Base-by-base conservation (phyloP, 2,329 filamentous ascomycete genomes). In the Paecilomyces formosus region DNA sequence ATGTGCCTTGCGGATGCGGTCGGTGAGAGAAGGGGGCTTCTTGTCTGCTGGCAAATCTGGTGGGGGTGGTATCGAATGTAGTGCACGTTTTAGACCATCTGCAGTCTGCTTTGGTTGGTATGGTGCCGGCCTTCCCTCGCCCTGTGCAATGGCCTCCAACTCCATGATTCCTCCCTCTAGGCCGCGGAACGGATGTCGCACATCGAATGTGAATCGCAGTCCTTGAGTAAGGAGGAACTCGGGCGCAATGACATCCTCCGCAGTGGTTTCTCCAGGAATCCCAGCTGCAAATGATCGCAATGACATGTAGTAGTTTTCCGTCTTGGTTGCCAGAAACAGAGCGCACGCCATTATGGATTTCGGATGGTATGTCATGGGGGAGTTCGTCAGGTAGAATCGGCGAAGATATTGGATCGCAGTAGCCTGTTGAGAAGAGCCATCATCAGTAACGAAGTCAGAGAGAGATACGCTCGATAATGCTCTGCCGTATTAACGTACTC, bases 351-450 rank as follows among this genome's bases (percentile, higher is more conserved):
- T 86, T 64, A 97, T 89, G 62, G 91, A 87, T 62, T 90, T 89
- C 0, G 92, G 93, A 62, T 93, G 90, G 72, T 99, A 97, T 30
- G 92, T 96, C 90, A 97, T 96, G 68, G 92, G 85, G 49, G 90
- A 95, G 76, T 97, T 96, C 69, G 89, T 93, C 39, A 96, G 83
- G 78, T 97, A 99, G 81, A 99, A 97, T 59, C 94, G 89, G 58
- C 90, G 89, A 60, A 99, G 83, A 72, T 95, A 97, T 69, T 95
- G 86, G 61, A 93, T 89, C 3, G 91, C 90, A 6, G 92, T 96
- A 26, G 88, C 86, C 82, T 85, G 55, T 58, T 31, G 21, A 55
- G 5, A 52, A 33, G 18, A 53, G 8, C 28, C 33, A 33, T 54
- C 13, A 58, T 45, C 11, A 24, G 52, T 58, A 64, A 70, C 69